Evolutionary conservation across 1,284 basidiomycete species (phyloP), one percentile per base, ranked within the genome.

Genomic region (Irpex lacteus): DNA sequence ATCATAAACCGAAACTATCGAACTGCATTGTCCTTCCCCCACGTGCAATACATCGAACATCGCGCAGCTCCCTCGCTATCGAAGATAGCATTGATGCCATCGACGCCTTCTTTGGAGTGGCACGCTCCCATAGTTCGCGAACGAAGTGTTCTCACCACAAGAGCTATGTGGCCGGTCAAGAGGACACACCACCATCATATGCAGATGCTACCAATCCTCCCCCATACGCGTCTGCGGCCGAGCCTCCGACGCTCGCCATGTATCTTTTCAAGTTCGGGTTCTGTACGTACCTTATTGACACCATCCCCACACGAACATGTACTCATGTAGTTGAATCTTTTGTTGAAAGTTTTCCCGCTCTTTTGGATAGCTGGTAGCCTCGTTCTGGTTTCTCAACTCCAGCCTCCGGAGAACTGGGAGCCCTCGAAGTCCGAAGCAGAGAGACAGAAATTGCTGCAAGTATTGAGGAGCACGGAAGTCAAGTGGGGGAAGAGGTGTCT

Each of bases 401-500:
- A 70, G 11, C 75, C 77, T 54, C 73, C 76, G 13, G 69, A 70
- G 5, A 77, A 78, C 62, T 81, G 80, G 80, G 74, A 78, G 61
- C 36, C 70, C 8, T 71, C 72, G 49, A 80, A 75, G 70, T 77
- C 77, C 13, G 73, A 71, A 60, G 70, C 71, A 19, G 80, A 79
- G 68, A 76, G 71, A 60, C 65, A 68, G 59, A 71, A 76, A 61
- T 66, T 80, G n/a, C 69, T 81, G 40, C 68, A 66, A 15, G 68
- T 72, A 60, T 74, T 82, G 76, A 73, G 77, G 52, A 65, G 64
- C 7, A 70, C 75, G 5, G 80, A 82, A 61, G 40, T 66, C 19
- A 79, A 78, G 60, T 81, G 80, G 80, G 79, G 80, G 18, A 75
- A 72, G 63, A 74, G 80, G 4, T 80, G 80, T 69, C 69, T 81